Conservation (phyloP, 768 basidiomycete genomes). For the Tricholoma matsutake region DNA sequence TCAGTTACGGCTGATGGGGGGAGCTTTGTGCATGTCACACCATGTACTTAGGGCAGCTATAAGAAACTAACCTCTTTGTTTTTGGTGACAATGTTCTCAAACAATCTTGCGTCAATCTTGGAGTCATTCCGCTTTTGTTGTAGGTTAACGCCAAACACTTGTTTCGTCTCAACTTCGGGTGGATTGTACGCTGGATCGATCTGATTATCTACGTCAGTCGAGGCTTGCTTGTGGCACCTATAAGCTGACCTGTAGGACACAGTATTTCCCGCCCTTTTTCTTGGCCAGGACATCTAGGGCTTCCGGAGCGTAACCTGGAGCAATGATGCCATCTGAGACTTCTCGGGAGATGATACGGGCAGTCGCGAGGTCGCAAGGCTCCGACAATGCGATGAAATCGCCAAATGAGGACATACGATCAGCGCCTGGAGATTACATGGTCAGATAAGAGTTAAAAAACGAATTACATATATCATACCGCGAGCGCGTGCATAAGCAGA, state of each 20-base stretch:
- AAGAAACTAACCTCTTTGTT: slow-evolving; percentile 69
- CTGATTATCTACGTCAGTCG: slow-evolving; percentile 35
- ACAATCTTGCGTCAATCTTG: slow-evolving; percentile 78
- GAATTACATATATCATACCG: slow-evolving; percentile 42
- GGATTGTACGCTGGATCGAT: slow-evolving; percentile 87
- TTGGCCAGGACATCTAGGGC: slow-evolving; percentile 89
- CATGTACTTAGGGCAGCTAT: neutral
- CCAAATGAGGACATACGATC: slow-evolving; percentile 99
- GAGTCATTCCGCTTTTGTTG: slow-evolving; percentile 90
- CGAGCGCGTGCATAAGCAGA: slow-evolving; percentile 94
- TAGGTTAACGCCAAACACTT: slow-evolving; percentile 89
- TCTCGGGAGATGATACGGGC: slow-evolving; percentile 98
- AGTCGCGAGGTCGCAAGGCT: slow-evolving; percentile 89
- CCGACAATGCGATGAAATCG: slow-evolving; percentile 95
- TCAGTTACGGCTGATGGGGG: slow-evolving; percentile 78
- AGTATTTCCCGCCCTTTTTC: slow-evolving; percentile 99
- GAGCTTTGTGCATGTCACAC: slow-evolving; percentile 45
- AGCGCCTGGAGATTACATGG: slow-evolving; percentile 53
- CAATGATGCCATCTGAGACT: slow-evolving; percentile 97
- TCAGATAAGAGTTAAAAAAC: neutral
- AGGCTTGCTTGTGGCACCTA: neutral
- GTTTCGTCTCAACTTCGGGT: slow-evolving; percentile 81
- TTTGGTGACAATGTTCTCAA: slow-evolving; percentile 84
- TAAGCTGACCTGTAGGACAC: slow-evolving; percentile 77
- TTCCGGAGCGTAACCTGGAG: slow-evolving; percentile 85